Base-by-base conservation (phyloP, 2,329 filamentous ascomycete species). In the Fusarium goolgardi region DNA sequence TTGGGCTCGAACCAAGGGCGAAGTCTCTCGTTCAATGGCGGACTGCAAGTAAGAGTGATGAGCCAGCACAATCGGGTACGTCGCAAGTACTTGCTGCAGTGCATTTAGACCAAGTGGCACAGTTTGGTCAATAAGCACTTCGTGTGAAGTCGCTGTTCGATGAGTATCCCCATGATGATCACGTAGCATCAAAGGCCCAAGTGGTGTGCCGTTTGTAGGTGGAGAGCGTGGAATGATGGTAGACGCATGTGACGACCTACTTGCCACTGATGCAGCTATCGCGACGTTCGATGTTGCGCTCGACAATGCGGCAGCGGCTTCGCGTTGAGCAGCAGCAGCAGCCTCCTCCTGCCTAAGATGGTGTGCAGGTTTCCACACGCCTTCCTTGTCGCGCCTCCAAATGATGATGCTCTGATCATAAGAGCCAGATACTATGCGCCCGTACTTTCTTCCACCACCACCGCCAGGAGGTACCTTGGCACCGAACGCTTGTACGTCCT, bases 351-450 rank as follows among this genome's bases (percentile, higher is more conserved):
- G 93, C 39, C 89, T 86, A 12, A 97, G 83, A 44, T 88, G 87
- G 69, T 95, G 92, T 34, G 89, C 88, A 55, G 90, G 88, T 70
- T 90, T 90, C 94, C 96, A 98, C 27, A 91, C 87, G 4, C 94
- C 94, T 69, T 96, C 90, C 69, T 89, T 87, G 68, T 96, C 91
- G 64, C 93, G 90, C 71, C 92, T 91, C 96, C 96, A 99, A 58
- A 99, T 92, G 69, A 97, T 94, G 71, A 99, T 93, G 13, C 90
- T 94, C 80, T 97, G 93, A 71, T 99, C 96, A 72, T 99, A 99
- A 1, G 94, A 97, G 4, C 96, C 96, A 9, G 94, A 97, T 5
- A 99, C 93, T 61, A 99, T 99, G n/a, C 94, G 90, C 12, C 91
- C 93, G 82, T 95, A 97, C 70, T 86, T 90, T 73, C 93, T 93